Conservation (phyloP, 2,329 filamentous ascomycete genomes). For the Malbranchea zuffiana region DNA sequence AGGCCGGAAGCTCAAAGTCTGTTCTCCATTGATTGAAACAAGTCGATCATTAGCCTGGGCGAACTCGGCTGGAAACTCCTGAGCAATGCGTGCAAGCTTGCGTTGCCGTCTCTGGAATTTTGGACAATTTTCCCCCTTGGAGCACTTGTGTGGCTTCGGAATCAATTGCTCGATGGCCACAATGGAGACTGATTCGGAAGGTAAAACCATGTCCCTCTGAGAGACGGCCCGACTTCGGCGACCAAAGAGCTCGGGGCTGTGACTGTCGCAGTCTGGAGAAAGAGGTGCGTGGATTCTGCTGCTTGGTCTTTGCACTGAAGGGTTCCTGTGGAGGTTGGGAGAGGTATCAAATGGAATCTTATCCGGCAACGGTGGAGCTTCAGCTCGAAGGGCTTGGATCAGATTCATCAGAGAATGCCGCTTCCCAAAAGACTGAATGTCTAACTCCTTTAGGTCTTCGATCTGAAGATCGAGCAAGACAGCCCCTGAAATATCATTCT, state of each 20-base stretch:
- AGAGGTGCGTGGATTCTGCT: constrained; percentile 6
- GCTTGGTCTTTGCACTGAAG: constrained; percentile 2
- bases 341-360: constrained; percentile 8
- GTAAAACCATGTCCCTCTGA: constrained; percentile 55
- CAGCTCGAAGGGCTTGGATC: constrained; percentile 39
- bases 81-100: constrained; percentile 61
- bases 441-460: constrained; percentile 59
- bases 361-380: constrained; percentile 26
- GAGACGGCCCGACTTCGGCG: constrained; percentile 15
- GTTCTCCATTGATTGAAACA: constrained; percentile 48
- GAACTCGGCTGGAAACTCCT: constrained; percentile 63
- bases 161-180: constrained; percentile 85
- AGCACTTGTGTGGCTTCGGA: constrained; percentile 76
- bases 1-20: constrained; percentile 42
- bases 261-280: constrained; percentile 8
- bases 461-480: constrained; percentile 86
- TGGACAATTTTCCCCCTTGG: constrained; percentile 74
- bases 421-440: constrained; percentile 53
- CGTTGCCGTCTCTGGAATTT: constrained; percentile 73
- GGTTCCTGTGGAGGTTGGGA: constrained; percentile 6
- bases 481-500: constrained; percentile 83
- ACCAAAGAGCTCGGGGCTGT: constrained; percentile 17
- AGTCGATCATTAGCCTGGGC: constrained; percentile 35
- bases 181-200: constrained; percentile 76
- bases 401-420: constrained; percentile 50